phyloP scores from a whole-genome alignment of 768 basidiomycete species.

The Strobilomyces echinocephalus region DNA sequence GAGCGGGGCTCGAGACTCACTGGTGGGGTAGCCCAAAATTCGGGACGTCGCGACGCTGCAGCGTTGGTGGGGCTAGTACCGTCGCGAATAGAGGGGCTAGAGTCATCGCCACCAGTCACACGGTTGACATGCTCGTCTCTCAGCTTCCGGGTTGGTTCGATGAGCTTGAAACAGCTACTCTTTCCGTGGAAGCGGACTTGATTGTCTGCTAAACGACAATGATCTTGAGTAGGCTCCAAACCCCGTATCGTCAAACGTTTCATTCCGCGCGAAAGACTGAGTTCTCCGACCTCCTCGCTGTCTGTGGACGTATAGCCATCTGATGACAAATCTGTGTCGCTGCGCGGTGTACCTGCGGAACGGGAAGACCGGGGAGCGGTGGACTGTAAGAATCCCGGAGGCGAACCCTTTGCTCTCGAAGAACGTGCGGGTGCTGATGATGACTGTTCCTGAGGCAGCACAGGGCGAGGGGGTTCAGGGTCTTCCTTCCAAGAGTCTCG shows the following conservation, averaged over 20 bases:
- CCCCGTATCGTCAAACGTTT: constrained; percentile 35
- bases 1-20: constrained; percentile 34
- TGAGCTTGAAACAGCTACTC: constrained; percentile 52
- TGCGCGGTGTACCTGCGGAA: constrained; percentile 22
- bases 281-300: constrained; percentile 35
- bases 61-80: constrained; percentile 19
- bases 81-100: constrained; percentile 13
- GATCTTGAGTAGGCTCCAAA: constrained; percentile 35
- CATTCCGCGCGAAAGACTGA: constrained; percentile 37
- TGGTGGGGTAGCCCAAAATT: constrained; percentile 56
- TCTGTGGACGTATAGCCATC: constrained; percentile 31
- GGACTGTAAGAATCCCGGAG: constrained; percentile 8
- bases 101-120: constrained; percentile 17
- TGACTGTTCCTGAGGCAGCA: constrained; percentile 21
- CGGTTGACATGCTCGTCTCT: constrained; percentile 48
- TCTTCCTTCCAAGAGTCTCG: constrained; percentile 60
- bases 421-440: constrained; percentile 16
- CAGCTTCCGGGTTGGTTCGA: constrained; percentile 50
- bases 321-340: constrained; percentile 28
- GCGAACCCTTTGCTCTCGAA: constrained; percentile 12
- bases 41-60: constrained; percentile 34
- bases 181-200: constrained; percentile 57
- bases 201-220: constrained; percentile 32
- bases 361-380: constrained; percentile 7
- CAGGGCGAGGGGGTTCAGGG: constrained; percentile 10